Conservation (phyloP, 768 basidiomycete species). For the Cystobasidium onofrii region DNA sequence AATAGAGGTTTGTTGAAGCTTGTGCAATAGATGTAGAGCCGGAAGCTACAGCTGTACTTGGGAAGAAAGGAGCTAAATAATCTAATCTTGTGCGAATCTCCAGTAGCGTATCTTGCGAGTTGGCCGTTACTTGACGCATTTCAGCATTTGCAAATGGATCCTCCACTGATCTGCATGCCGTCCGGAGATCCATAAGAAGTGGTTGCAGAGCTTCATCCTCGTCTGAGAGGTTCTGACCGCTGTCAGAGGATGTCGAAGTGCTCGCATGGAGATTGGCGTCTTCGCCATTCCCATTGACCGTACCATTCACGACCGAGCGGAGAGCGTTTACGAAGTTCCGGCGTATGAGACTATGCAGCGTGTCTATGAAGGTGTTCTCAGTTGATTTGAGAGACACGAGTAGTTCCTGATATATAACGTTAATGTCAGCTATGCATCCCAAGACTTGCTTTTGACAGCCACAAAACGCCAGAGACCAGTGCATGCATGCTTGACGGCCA, state of each 20-base stretch:
- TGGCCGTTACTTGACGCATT: background rate
- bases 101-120: background rate
- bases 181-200: conserved; percentile 8
- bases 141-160: background rate
- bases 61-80: conserved; percentile 9
- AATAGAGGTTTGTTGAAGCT: conserved; percentile 61
- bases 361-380: conserved; percentile 8
- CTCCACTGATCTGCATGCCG: background rate
- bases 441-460: background rate
- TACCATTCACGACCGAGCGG: background rate
- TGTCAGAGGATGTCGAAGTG: background rate
- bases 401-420: background rate
- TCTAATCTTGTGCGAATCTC: conserved; percentile 4
- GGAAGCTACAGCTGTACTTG: conserved; percentile 36
- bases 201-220: background rate
- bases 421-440: background rate
- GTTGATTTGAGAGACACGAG: conserved; percentile 5
- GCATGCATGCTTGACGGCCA: background rate
- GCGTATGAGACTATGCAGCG: conserved; percentile 8
- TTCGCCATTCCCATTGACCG: background rate
- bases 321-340: background rate
- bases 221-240: background rate
- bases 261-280: background rate
- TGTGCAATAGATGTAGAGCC: conserved; percentile 50
- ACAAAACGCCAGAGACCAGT: background rate